Base-by-base conservation (phyloP, 495 filamentous ascomycete genomes). In the Hamigera avellanea region DNA sequence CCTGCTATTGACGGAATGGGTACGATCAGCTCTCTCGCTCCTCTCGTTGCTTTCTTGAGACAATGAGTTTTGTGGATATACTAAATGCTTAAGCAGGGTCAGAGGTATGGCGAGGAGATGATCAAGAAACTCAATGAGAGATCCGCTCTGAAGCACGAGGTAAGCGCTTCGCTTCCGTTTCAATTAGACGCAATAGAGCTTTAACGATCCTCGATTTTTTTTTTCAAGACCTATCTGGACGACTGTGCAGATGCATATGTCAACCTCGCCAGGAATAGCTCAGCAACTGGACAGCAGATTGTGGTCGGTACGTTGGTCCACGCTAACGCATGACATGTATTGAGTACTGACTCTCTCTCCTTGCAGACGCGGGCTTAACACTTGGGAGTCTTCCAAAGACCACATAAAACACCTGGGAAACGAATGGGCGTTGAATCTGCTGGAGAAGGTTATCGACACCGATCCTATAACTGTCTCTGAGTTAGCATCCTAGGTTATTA, bases 1-100 rank as follows among this genome's bases (percentile, higher is more conserved):
- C 2, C 46, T 76, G 26, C 45, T 80, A 27, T 36, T 70, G 32
- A 80, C 75, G 8, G 75, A 78, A 46, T 78, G 75, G 75, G 72
- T 34, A 34, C 7, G 32, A 14, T n/a, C 21, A 9, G 9, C 21
- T 9, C 21, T 23, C 21, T 9, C 4, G 21, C 4, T n/a, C 8
- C 29, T 14, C 3, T 8, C 8, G 1, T 8, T 32, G 16, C 16
- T 1, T 32, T 32, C 29, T 32, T 23, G 44, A 4, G 5, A 23
- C 4, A 9, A 23, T 23, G 21, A 9, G 4, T 23, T 9, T 23
- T 23, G 9, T 23, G 21, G n/a, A n/a, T n/a, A n/a, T n/a, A n/a
- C n/a, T 23, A 5, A 9, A 23, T 23, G 4, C 21, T 9, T 9
- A 5, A 23, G 5, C 9, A 23, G 21, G 21, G 21, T 9, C 4